These are phyloP conservation scores for Gaeumannomyces sp. DNA, from an alignment of 2,329 filamentous ascomycete genomes.

Conservation along the genomic window DNA sequence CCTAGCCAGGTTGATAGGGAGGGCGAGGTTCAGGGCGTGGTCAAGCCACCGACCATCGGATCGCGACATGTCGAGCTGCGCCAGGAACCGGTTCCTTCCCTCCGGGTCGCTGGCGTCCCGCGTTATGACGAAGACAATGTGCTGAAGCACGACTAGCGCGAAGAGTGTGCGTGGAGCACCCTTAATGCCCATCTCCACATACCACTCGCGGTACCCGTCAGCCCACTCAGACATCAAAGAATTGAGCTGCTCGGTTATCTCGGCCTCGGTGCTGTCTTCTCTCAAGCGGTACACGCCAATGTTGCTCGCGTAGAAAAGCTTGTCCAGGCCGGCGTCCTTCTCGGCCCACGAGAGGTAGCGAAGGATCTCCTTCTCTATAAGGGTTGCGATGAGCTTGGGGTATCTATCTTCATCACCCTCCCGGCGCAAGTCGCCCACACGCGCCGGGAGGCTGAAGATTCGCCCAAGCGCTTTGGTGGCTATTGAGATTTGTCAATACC, in stretches of 20 bases:
- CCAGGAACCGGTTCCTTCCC: slow-evolving; percentile 21
- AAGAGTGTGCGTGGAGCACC: slow-evolving; percentile 24
- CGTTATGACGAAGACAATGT: slow-evolving; percentile 35
- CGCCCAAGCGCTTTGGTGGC: slow-evolving; percentile 27
- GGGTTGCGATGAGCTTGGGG: slow-evolving; percentile 20
- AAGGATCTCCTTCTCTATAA: slow-evolving; percentile 24
- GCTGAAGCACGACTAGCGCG: slow-evolving; percentile 41
- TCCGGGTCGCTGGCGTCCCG: slow-evolving; percentile 10
- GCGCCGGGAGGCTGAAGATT: slow-evolving; percentile 27
- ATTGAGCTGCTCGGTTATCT: neutral
- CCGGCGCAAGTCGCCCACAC: slow-evolving; percentile 25
- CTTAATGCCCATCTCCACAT: slow-evolving; percentile 1
- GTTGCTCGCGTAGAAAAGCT: slow-evolving; percentile 31
- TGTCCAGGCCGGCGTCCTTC: slow-evolving; percentile 23
- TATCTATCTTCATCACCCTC: slow-evolving; percentile 16
- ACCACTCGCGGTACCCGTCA: slow-evolving; percentile 8
- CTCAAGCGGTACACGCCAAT: slow-evolving; percentile 17
- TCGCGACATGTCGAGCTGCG: slow-evolving; percentile 25
- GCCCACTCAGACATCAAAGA: slow-evolving; percentile 7
- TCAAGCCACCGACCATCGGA: slow-evolving; percentile 28
- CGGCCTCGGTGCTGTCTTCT: neutral
- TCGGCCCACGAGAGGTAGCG: slow-evolving; percentile 27
- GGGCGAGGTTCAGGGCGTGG: slow-evolving; percentile 28
- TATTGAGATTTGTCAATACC: slow-evolving; percentile 11
- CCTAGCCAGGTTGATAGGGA: slow-evolving; percentile 28